Evolutionary conservation across 1,139 yeast species (phyloP).

Genomic region (Debaryomyces coudertii): DNA sequence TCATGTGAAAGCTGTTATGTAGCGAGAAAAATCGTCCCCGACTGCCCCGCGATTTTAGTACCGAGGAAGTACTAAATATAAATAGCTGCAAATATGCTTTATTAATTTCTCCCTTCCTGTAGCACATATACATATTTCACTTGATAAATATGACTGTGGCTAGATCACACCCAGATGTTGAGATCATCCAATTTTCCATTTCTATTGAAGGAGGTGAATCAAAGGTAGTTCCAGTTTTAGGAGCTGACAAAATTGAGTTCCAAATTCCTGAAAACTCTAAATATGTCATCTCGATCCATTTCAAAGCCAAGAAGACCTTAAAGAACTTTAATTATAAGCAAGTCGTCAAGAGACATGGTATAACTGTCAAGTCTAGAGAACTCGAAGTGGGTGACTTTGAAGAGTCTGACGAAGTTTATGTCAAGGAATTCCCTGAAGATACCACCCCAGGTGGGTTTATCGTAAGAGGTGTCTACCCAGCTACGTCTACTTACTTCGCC

Average conservation of each 20-base stretch:
- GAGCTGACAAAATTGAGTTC: slow-evolving; percentile 33
- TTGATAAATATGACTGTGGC: slow-evolving; percentile 12
- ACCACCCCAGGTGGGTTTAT: slow-evolving; percentile 47
- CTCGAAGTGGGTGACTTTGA: slow-evolving; percentile 36
- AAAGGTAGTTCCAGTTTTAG: slow-evolving; percentile 31
- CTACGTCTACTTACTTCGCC: slow-evolving; percentile 38
- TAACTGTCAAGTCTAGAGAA: slow-evolving; percentile 38
- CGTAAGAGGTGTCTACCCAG: slow-evolving; percentile 40
- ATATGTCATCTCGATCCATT: slow-evolving; percentile 38
- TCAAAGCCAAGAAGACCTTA: slow-evolving; percentile 36
- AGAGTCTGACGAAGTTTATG: slow-evolving; percentile 34
- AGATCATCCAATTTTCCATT: slow-evolving; percentile 36
- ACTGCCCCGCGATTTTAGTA: neutral
- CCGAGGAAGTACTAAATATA: neutral
- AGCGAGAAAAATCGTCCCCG: neutral
- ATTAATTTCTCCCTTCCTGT: neutral
- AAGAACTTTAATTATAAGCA: slow-evolving; percentile 41
- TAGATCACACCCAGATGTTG: slow-evolving; percentile 34
- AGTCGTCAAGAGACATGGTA: slow-evolving; percentile 42
- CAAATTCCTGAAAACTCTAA: slow-evolving; percentile 45
- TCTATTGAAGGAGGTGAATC: slow-evolving; percentile 36
- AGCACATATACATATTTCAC: neutral
- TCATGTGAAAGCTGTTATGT: neutral
- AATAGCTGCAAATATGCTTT: slow-evolving; percentile 1
- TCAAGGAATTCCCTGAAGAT: slow-evolving; percentile 38